These are phyloP conservation scores for Cladosporium sp. DNA, from an alignment of 2,329 filamentous ascomycete genomes.

Conservation along the genomic window DNA sequence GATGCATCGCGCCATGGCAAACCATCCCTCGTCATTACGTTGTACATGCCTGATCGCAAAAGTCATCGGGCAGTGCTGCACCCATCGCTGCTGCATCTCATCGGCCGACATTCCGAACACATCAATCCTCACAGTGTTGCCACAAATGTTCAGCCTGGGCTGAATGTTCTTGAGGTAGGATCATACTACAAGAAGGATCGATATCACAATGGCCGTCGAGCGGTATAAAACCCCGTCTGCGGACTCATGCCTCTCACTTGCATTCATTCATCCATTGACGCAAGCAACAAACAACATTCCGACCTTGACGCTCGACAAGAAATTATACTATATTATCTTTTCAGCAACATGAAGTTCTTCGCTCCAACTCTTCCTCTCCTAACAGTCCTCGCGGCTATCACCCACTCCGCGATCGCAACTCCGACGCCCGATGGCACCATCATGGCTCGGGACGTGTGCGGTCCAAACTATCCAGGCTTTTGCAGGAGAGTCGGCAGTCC, in stretches of 20 bases:
- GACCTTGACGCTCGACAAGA: neutral
- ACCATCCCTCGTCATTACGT: too few relatives aligned
- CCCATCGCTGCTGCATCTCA: neutral
- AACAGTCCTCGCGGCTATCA: neutral
- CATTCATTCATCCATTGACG: neutral
- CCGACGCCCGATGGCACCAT: neutral
- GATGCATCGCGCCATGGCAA: too few relatives aligned
- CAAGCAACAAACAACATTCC: neutral
- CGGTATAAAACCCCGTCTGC: too few relatives aligned
- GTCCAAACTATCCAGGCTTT: neutral
- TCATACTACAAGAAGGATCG: neutral
- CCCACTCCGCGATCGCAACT: neutral
- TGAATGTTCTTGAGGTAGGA: neutral
- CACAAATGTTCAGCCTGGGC: neutral
- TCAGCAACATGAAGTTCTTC: neutral
- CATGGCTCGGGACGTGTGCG: neutral
- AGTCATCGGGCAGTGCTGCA: too few relatives aligned
- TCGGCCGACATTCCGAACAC: neutral
- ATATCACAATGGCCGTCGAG: too few relatives aligned
- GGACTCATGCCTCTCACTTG: too few relatives aligned
- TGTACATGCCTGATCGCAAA: too few relatives aligned
- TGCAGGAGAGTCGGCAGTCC: neutral
- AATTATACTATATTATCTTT: too few relatives aligned
- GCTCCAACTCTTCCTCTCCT: neutral
- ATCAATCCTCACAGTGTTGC: neutral